phyloP scores from a whole-genome alignment of 495 filamentous ascomycete species.

The Penicillium egyptiacum region DNA sequence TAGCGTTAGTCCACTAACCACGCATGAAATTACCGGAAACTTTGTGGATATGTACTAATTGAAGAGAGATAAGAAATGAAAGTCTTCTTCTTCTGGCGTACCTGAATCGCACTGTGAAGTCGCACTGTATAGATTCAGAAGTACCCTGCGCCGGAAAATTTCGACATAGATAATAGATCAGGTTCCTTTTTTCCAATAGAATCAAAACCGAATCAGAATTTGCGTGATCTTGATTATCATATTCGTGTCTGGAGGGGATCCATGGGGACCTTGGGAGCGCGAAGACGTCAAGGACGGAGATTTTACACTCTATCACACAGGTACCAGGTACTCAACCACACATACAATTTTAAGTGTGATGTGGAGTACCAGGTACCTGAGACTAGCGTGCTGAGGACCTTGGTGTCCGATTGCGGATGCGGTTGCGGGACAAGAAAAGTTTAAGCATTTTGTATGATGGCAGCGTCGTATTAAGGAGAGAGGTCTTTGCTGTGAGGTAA shows the following conservation, averaged over 20 bases:
- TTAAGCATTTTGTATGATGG: too few species aligned
- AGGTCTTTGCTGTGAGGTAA: too few species aligned
- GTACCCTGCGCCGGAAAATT: conserved; percentile 14
- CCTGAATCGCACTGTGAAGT: conserved; percentile 9
- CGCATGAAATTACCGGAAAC: conserved; percentile 14
- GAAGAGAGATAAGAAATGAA: conserved; percentile 4
- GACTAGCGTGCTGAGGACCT: conserved; percentile 37
- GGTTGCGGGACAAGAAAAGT: too few species aligned
- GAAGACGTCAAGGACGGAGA: conserved; percentile 22
- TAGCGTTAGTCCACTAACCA: conserved; percentile 17
- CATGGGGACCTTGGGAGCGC: conserved; percentile 33
- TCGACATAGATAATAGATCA: conserved; percentile 4
- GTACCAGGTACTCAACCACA: conserved; percentile 20
- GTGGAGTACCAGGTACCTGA: conserved; percentile 22
- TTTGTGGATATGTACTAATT: conserved; percentile 15
- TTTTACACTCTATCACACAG: background rate
- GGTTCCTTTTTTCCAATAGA: too few species aligned
- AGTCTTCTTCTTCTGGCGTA: conserved; percentile 7
- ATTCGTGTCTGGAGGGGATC: conserved; percentile 20
- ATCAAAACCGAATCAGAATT: conserved; percentile 21
- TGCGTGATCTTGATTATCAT: conserved; percentile 18
- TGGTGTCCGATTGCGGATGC: conserved; percentile 29
- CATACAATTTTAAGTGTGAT: background rate
- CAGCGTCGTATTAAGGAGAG: too few species aligned
- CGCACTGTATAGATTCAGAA: background rate